phyloP scores from a whole-genome alignment of 257 asterid species.

The Fraxinus pennsylvanica region DNA sequence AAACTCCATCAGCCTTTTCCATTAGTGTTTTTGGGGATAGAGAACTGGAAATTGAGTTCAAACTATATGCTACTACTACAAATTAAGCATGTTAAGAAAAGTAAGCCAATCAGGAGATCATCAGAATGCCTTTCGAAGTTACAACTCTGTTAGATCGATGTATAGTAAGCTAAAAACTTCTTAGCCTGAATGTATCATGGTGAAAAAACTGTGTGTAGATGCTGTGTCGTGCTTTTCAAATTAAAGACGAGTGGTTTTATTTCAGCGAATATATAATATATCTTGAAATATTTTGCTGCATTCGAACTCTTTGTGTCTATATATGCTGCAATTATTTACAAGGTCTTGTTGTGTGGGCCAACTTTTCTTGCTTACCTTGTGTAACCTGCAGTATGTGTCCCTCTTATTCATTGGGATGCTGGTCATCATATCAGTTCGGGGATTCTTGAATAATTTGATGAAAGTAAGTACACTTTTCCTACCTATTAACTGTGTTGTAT shows the following conservation, averaged over 20 bases:
- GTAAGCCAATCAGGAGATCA: not conserved
- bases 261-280: not conserved
- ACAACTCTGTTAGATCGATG: not conserved
- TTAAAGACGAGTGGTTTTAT: slow-evolving; percentile 4
- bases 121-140: not conserved
- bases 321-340: not conserved
- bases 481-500: slow-evolving; percentile 11
- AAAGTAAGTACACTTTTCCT: slow-evolving; percentile 51
- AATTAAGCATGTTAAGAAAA: not conserved
- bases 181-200: slow-evolving; percentile 9
- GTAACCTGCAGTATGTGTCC: slow-evolving; percentile 71
- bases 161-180: slow-evolving; percentile 3
- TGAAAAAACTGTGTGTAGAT: slow-evolving; percentile 3
- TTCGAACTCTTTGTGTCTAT: slow-evolving; percentile 9
- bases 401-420: slow-evolving; percentile 91
- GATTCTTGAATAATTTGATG: slow-evolving; percentile 87
- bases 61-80: not conserved
- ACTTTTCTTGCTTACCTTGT: not conserved
- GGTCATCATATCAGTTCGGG: slow-evolving; percentile 87
- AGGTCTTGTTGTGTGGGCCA: not conserved
- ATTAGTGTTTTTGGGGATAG: not conserved
- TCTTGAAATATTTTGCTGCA: slow-evolving; percentile 10
- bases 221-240: not conserved
- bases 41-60: not conserved
- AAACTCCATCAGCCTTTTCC: not conserved